Evolutionary conservation across 2,329 filamentous ascomycete genomes (phyloP).

Genomic region (Pezicula rhizophila): DNA sequence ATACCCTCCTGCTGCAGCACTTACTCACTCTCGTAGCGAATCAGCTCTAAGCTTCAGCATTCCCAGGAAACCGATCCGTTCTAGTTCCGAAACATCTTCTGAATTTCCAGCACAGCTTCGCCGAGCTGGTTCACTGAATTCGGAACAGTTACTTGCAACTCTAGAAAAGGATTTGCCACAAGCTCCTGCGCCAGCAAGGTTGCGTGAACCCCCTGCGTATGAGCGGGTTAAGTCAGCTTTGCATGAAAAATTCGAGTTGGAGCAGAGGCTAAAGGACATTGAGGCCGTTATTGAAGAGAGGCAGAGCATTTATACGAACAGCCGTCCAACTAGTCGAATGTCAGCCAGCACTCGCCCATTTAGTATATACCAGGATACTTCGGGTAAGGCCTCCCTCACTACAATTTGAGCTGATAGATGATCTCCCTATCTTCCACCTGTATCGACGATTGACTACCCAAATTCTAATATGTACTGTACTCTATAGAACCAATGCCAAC

Average conservation of each 20-base stretch:
- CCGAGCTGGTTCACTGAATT: constrained; percentile 17
- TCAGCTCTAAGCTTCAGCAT: constrained; percentile 23
- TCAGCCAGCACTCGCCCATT: constrained; percentile 13
- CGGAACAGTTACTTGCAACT: constrained; percentile 19
- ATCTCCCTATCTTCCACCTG: no score
- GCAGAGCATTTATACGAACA: constrained; percentile 47
- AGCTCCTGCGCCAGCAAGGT: constrained; percentile 18
- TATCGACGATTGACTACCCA: no score
- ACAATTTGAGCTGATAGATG: background rate
- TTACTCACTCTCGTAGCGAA: constrained; percentile 22
- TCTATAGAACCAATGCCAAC: constrained; percentile 53
- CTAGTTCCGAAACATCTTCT: constrained; percentile 19
- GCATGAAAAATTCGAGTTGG: constrained; percentile 43
- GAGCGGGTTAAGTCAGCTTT: constrained; percentile 26
- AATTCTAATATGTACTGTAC: constrained; percentile 14
- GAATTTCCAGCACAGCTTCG: constrained; percentile 17
- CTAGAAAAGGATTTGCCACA: constrained; percentile 19
- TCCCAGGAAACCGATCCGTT: constrained; percentile 23
- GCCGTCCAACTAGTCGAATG: constrained; percentile 22
- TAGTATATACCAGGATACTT: constrained; percentile 21
- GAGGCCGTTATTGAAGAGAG: constrained; percentile 51
- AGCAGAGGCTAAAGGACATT: constrained; percentile 52
- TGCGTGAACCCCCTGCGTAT: constrained; percentile 23
- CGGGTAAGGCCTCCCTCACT: constrained; percentile 12
- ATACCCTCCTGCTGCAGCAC: constrained; percentile 9